Conservation (phyloP, 2,329 filamentous ascomycete species). For the Mariannaea sp. region DNA sequence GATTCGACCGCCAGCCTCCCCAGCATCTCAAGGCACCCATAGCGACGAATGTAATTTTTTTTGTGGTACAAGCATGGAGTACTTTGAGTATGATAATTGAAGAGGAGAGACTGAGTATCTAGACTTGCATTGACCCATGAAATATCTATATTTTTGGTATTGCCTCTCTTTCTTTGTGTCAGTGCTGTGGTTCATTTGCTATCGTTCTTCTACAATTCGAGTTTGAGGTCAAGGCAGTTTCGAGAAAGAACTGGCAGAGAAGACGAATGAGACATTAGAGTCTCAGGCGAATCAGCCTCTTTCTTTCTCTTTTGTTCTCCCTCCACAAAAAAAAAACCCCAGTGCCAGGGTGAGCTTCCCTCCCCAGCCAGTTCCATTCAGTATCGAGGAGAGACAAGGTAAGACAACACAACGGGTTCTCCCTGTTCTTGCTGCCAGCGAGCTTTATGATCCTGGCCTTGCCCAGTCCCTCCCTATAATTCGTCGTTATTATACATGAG, state of each 20-base stretch:
- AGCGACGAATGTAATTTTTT: too few relatives aligned
- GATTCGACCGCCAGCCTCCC: conserved; percentile 6
- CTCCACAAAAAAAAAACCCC: too few relatives aligned
- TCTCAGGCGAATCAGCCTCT: conserved; percentile 23
- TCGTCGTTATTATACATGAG: conserved; percentile 6
- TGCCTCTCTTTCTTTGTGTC: too few relatives aligned
- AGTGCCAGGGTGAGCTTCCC: neutral
- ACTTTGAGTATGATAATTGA: neutral
- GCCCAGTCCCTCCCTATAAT: neutral
- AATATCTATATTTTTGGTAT: too few relatives aligned
- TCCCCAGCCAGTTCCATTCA: conserved; percentile 23
- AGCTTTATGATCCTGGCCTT: neutral
- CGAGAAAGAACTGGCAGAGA: conserved; percentile 15
- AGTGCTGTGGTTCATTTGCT: too few relatives aligned
- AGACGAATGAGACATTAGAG: conserved; percentile 15
- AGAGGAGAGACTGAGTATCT: neutral
- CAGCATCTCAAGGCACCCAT: neutral
- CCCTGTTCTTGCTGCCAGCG: neutral
- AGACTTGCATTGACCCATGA: neutral
- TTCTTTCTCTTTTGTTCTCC: conserved; percentile 12
- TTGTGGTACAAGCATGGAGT: neutral
- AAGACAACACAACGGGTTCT: conserved; percentile 5
- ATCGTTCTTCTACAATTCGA: conserved; percentile 22
- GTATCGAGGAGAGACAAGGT: conserved; percentile 10
- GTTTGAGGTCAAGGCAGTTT: conserved; percentile 3